Evolutionary conservation across 1,284 basidiomycete genomes (phyloP), one percentile per base, ranked within the genome.

Genomic region (Exobasidium rhododendri): DNA sequence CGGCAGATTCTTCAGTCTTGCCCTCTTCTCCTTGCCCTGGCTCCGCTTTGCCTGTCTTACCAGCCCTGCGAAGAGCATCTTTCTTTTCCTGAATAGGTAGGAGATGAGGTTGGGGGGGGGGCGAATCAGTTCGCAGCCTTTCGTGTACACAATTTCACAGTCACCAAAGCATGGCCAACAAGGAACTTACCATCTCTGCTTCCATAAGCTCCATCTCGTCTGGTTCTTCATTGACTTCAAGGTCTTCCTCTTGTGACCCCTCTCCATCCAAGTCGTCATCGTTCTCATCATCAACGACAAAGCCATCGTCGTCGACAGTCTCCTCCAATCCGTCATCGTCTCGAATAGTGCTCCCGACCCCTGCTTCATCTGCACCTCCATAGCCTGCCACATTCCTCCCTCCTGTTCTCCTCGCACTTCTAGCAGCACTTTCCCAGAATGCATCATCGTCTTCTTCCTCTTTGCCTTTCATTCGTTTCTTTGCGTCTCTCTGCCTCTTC

Each of bases 151-250:
- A n/a, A n/a, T n/a, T n/a, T n/a, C n/a, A n/a, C n/a, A n/a, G n/a
- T n/a, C n/a, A n/a, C n/a, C n/a, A n/a, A n/a, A n/a, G n/a, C n/a
- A n/a, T n/a, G n/a, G n/a, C n/a, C n/a, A n/a, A n/a, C n/a, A 44
- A 44, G 22, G 43, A 7, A 56, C 55, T 35, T 22, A 56, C 55
- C 10, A 58, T 58, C 13, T 32, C 26, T 26, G 13, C 53, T 22
- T 60, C 53, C 50, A 47, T 59, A 45, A 13, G 31, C 11, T 44
- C 44, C 55, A 58, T 45, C 17, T 63, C 60, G 20, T 59, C 60
- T n/a, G 43, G 57, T n/a, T 60, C 56, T 6, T 61, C 60, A 2
- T 57, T 32, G 7, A n/a, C 58, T 2, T 53, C 17, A 4, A 47
- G 46, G 22, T 44, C 44, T 17, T 62, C 61, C 5, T 44, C 32